Conservation (phyloP, 2,329 filamentous ascomycete species). For the Diaporthe sp. region DNA sequence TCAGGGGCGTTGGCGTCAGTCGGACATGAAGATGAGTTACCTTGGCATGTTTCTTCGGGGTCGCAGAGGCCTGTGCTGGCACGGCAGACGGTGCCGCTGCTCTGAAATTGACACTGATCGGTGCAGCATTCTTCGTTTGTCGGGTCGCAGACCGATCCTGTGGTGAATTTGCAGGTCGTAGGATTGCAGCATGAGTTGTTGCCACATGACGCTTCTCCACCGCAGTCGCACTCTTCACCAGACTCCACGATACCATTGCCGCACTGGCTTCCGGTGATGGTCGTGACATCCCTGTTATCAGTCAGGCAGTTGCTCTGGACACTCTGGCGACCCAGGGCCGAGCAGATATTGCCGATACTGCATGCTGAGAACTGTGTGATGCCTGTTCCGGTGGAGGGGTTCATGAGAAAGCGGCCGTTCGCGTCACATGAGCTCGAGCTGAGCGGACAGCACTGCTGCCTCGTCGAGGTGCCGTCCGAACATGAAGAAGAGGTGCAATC, state of each 20-base stretch:
- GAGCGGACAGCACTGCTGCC: slow-evolving; percentile 83
- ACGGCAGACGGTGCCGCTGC: slow-evolving; percentile 81
- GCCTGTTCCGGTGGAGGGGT: slow-evolving; percentile 81
- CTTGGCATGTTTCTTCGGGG: slow-evolving; percentile 85
- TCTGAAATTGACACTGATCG: slow-evolving; percentile 73
- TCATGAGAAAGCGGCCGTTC: slow-evolving; percentile 89
- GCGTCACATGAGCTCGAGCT: slow-evolving; percentile 78
- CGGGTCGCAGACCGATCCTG: slow-evolving; percentile 81
- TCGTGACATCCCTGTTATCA: slow-evolving; percentile 86
- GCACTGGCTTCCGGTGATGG: slow-evolving; percentile 86
- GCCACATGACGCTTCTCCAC: slow-evolving; percentile 78
- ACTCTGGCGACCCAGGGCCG: slow-evolving; percentile 81
- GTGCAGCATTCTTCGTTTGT: slow-evolving; percentile 87
- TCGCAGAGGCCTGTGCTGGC: slow-evolving; percentile 85
- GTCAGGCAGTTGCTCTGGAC: slow-evolving; percentile 83
- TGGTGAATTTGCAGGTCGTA: slow-evolving; percentile 86
- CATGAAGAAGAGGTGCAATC: slow-evolving; percentile 85
- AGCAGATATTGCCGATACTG: slow-evolving; percentile 93
- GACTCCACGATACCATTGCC: slow-evolving; percentile 97
- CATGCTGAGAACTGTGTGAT: slow-evolving; percentile 89
- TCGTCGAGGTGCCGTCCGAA: slow-evolving; percentile 64
- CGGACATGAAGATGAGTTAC: slow-evolving; percentile 80
- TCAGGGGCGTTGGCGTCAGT: slow-evolving; percentile 77
- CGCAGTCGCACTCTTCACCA: slow-evolving; percentile 97
- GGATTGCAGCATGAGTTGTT: slow-evolving; percentile 87